Base-by-base conservation (phyloP, 495 filamentous ascomycete species). In the Neurospora sublineolata region DNA sequence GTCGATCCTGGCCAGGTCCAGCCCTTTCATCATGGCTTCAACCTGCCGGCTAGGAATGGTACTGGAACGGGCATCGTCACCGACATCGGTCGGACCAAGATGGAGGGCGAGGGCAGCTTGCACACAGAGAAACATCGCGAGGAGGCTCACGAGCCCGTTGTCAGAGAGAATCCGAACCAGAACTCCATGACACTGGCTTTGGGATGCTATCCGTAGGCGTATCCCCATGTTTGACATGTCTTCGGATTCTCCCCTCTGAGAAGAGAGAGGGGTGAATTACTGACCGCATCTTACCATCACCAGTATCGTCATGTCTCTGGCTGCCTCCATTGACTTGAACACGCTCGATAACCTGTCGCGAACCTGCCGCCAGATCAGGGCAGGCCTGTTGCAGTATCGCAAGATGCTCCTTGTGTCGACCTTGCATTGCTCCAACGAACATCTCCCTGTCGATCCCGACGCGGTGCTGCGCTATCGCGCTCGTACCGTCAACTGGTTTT, bases 121-220 rank as follows among this genome's bases (percentile, higher is more conserved):
- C 16, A 38, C 60, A 67, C 70, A 16, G 72, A 76, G 64, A 58
- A 64, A 18, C 33, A 42, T 33, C 52, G 52, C 52, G 77, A 71
- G 71, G 74, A 74, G 58, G 77, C 73, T 72, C 71, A 74, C 58
- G 70, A 73, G 60, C 72, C 75, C 37, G 72, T 72, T 67, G 81
- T 80, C 72, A 83, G 84, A 76, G 83, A 86, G 68, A 88, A 88
- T 81, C 87, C 84, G 60, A 94, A 93, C 77, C 78, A 85, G 76
- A 91, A 88, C 82, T 84, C 84, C 70, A 90, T 94, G 83, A 91
- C 92, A 38, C 86, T 88, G 77, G 90, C 92, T 74, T 84, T 97
- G 82, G 89, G 89, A 75, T 95, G 93, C 83, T 97, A 97, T 86
- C 94, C 94, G 94, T 97, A 85, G 75, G 84, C 81, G 76, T 4